Evolutionary conservation across 768 basidiomycete species (phyloP), one percentile per base, ranked within the genome.

Genomic region (Mycena indigotica): DNA sequence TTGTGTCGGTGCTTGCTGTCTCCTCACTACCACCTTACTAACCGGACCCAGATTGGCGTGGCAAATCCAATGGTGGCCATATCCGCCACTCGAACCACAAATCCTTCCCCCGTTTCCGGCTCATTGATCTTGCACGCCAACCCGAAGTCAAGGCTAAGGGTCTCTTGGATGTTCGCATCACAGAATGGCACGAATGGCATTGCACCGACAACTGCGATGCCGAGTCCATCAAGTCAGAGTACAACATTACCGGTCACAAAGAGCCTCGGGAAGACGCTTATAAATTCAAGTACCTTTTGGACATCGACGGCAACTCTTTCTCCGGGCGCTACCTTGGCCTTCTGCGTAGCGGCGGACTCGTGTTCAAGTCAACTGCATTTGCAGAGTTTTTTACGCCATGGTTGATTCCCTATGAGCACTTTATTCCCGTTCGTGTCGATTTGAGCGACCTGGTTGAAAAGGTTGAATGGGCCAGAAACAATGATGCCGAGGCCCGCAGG

Each of bases 241-340:
- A 57, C 46, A 52, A 60, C 17, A 64, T 64, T 56, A 55, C 21
- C 2, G 50, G 28, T 10, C 16, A 51, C 28, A 28, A 17, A 17
- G 55, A 19, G 23, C 63, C 63, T 28, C 23, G 52, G 19, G 63
- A 64, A 44, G 63, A 61, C 23, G 59, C 56, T 48, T 61, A 64
- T 28, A 6, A 29, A 55, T 64, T 52, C 46, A 64, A 61, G 53
- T 64, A 64, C 51, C 50, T 61, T 0, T 51, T 60, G 15, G 63
- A 64, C 44, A 56, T 64, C 8, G 63, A 64, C 17, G 63, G 63
- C 25, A 64, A 64, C 32, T 46, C 63, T 21, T 64, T 64, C 53
- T 61, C 59, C 2, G 63, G 63, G 30, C 29, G 63, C 17, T 64
- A 64, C 55, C 28, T 64, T 12, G 63, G 58, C 1, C 13, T 64